Conservation (phyloP, 2,329 filamentous ascomycete genomes). For the Penicillium sp. region DNA sequence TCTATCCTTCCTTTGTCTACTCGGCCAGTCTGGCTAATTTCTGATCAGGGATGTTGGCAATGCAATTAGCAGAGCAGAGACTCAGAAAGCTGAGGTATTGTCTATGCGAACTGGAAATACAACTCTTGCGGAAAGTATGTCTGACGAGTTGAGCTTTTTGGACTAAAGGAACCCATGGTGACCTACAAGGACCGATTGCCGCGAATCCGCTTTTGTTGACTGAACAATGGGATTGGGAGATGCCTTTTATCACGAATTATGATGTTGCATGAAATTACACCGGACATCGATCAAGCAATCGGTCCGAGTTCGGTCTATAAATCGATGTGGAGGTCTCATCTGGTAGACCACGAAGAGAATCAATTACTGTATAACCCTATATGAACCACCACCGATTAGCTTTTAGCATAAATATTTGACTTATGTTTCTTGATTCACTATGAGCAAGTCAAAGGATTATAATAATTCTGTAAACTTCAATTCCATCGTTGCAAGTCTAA, state of each 20-base stretch:
- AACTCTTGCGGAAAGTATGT: background rate
- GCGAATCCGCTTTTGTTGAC: background rate
- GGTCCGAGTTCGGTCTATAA: background rate
- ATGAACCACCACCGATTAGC: background rate
- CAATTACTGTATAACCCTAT: background rate
- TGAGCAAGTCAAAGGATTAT: background rate
- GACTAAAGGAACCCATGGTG: slow-evolving; percentile 40
- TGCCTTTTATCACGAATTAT: background rate
- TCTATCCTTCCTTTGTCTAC: background rate
- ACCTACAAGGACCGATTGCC: background rate
- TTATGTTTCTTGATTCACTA: background rate
- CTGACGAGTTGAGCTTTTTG: slow-evolving; percentile 56
- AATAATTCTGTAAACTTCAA: background rate
- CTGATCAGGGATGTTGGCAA: slow-evolving; percentile 47
- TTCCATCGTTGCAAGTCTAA: background rate
- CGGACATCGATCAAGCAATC: background rate
- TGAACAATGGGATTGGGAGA: background rate
- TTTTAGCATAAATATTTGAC: background rate
- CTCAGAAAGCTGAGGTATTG: slow-evolving; percentile 35
- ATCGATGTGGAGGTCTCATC: background rate
- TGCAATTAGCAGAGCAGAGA: slow-evolving; percentile 47
- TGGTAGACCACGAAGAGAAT: background rate
- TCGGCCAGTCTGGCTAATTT: slow-evolving; percentile 11
- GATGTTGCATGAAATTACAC: background rate
- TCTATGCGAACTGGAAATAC: background rate